Conservation (phyloP, 2,329 filamentous ascomycete species). For the Xylariaceae sp. region DNA sequence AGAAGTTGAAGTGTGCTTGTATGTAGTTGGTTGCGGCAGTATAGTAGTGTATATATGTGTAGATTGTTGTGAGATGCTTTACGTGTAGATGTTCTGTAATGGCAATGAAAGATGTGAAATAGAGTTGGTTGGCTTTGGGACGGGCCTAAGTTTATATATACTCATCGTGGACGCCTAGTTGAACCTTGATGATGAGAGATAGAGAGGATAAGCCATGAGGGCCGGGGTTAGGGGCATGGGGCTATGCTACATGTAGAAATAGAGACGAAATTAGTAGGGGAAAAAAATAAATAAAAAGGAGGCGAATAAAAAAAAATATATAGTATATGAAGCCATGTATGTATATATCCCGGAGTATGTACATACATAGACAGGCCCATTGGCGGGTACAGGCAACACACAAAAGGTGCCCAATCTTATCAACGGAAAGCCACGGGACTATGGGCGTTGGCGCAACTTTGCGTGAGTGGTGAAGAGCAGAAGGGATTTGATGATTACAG, state of each 20-base stretch:
- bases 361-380: not conserved
- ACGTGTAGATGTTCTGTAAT: not conserved
- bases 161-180: conserved; percentile 20
- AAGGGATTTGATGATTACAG: conserved; percentile 16
- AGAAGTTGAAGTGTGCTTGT: not conserved
- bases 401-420: conserved; percentile 25
- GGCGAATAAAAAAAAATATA: conserved; percentile 13
- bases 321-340: conserved; percentile 13
- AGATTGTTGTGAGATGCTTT: not conserved
- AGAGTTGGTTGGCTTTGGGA: conserved; percentile 20
- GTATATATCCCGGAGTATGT: conserved; percentile 8
- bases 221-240: conserved; percentile 20
- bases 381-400: conserved; percentile 7
- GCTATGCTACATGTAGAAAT: conserved; percentile 12
- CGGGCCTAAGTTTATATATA: conserved; percentile 28
- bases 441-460: conserved; percentile 20
- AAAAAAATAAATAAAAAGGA: conserved; percentile 4
- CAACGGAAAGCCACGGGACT: conserved; percentile 11
- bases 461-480: conserved; percentile 4
- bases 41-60: not conserved
- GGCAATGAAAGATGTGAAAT: not conserved
- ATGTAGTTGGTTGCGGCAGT: not conserved
- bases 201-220: conserved; percentile 22
- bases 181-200: conserved; percentile 23
- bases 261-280: conserved; percentile 3